Conservation (phyloP, 1,139 yeast species). For the Candida sp. region DNA sequence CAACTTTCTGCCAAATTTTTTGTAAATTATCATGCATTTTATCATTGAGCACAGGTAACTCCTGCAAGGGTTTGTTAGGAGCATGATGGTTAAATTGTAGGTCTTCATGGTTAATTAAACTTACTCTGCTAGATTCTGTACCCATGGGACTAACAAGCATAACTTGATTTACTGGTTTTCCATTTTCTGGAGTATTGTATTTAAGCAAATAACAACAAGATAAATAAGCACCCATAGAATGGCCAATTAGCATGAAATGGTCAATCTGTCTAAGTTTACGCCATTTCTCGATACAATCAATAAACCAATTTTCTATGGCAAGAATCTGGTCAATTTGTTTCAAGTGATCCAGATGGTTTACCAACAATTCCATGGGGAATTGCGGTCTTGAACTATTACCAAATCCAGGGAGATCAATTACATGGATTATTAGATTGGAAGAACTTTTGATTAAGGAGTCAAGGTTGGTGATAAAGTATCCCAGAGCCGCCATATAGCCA, state of each 20-base stretch:
- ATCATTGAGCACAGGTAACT: conserved; percentile 17
- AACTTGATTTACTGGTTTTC: conserved; percentile 23
- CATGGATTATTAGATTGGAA: conserved; percentile 30
- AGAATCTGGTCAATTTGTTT: conserved; percentile 29
- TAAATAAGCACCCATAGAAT: conserved; percentile 47
- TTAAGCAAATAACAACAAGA: conserved; percentile 40
- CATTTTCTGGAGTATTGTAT: conserved; percentile 20
- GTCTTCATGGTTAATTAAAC: conserved; percentile 30
- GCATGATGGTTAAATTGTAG: conserved; percentile 33
- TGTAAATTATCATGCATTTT: conserved; percentile 24
- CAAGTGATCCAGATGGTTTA: conserved; percentile 16
- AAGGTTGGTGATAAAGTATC: conserved; percentile 39
- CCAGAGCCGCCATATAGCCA: conserved; percentile 49
- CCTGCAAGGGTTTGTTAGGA: conserved; percentile 26
- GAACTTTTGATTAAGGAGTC: conserved; percentile 30
- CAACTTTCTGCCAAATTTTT: conserved; percentile 31
- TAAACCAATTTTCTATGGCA: conserved; percentile 41
- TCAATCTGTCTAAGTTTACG: conserved; percentile 20
- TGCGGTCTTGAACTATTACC: conserved; percentile 43
- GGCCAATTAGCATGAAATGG: conserved; percentile 32
- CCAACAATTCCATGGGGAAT: conserved; percentile 30
- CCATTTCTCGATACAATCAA: conserved; percentile 40
- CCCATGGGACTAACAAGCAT: conserved; percentile 46
- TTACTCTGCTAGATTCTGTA: conserved; percentile 35
- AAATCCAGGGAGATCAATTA: conserved; percentile 43